Base-by-base conservation (phyloP, 768 basidiomycete species). In the Dacryopinax primogenitus region DNA sequence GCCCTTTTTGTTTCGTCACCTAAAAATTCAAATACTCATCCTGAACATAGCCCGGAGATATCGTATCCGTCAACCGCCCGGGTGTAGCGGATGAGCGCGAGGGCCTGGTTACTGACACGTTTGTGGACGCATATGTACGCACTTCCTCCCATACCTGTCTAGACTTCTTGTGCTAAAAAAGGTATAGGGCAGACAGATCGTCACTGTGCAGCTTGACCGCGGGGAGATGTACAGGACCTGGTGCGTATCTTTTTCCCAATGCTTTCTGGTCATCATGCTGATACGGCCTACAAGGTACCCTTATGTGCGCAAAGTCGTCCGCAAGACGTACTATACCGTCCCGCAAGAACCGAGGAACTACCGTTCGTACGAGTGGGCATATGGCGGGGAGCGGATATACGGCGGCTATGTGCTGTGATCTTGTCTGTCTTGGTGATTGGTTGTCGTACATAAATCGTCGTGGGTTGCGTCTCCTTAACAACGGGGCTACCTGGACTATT, bases 191-290 rank as follows among this genome's bases (percentile, higher is more conserved):
- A 86, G 88, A 65, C 87, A 88, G 77, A 81, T 91, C 69, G 77
- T 92, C 67, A 87, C 90, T 72, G 86, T 92, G 33, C 89, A 88
- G 72, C 82, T 92, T 65, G 88, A 90, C 66, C 76, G 80, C 16
- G 78, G 79, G 32, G 83, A 87, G 64, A 71, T 88, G 64, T 87
- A 85, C 81, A 77, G 86, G 64, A 84, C 86, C 45, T 87, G 83
- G 85, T 86, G 68, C 66, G 74, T 71, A 9, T 7, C 18, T 23
- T 15, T 44, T 18, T 23, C 18, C 41, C 23, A 4, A 33, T 45
- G 51, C 32, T 3, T 64, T 35, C 45, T 45, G 62, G 36, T 36
- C 3, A n/a, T 23, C 34, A 0, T 16, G 45, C 45, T 47, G n/a
- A 47, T 23, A 23, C 7, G 45, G 11, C 51, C 4, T 21, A n/a